Base-by-base conservation (phyloP, 306 rosid species). In the Vicia faba region DNA sequence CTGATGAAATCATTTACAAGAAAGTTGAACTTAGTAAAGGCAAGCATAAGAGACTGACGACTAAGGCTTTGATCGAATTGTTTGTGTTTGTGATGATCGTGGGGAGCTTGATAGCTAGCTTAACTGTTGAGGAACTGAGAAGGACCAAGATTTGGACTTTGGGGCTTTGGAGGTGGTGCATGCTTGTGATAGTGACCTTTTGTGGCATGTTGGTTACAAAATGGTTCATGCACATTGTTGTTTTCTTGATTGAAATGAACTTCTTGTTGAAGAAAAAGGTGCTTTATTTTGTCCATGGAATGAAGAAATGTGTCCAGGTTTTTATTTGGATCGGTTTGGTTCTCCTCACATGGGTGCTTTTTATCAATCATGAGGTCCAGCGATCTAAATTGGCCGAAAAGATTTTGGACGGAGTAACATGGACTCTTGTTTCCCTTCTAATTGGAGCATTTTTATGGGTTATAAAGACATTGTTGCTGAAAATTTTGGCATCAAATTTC, bases 271-370 rank as follows among this genome's bases (percentile, higher is more conserved):
- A 69, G 86, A 90, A 82, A 78, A 95, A 88, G 70, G 96, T 90
- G 36, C 68, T 95, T 16, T 88, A 90, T 80, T 95, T 95, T 84
- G 99, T 95, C 44, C 92, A 95, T 82, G 99, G 96, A 11, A 64
- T 95, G 81, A 90, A 90, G 84, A 85, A 86, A 83, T 84, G 83
- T 71, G 95, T 86, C 33, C 83, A 82, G 78, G 83, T 85, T 64
- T 86, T 84, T 67, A 73, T 90, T 78, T 87, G 98, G 96, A 55
- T 92, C 64, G 29, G 76, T 57, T 64, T 87, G 61, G 85, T 88
- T 77, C 97, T 95, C 60, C 80, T 81, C 41, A 71, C 96, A 14
- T 90, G 99, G 97, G 84, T 71, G 11, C 53, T 85, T 36, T 69
- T 90, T 18, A 86, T 95, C 70, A 82, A 86, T 63, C 75, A 44